Evolutionary conservation across 108 stramenopile species (phyloP), one percentile per base, ranked within the genome.

Genomic region (Parietichytrium sp.): DNA sequence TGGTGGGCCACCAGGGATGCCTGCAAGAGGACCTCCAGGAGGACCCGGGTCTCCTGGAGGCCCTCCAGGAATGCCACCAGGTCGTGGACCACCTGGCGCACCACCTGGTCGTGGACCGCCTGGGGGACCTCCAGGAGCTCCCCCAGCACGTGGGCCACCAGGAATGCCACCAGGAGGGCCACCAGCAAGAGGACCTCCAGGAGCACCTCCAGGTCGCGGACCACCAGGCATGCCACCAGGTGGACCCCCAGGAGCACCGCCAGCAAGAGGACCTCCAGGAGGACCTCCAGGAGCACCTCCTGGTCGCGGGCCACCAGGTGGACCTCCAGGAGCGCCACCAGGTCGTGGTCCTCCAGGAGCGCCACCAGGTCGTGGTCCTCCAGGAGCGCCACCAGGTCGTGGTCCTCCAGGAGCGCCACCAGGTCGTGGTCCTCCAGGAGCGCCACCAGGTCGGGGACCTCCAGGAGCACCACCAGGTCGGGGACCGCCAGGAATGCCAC

Each of bases 351-450:
- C 86, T n/a, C 30, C 81, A 33, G 80, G 82, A 61, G 20, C 52
- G 18, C 85, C 85, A 8, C 85, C 86, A 13, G 54, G 83, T 77
- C 84, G 83, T 1, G 83, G 85, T 23, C 84, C 85, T 20, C 45
- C 52, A 4, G 80, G 86, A 52, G 82, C 81, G 1, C 84, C 84
- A 7, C 53, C 80, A 81, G 10, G 30, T 15, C 42, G 29, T 27
- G 18, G 18, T 50, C 49, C 54, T 55, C 54, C 54, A 55, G 25
- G 54, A 55, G 54, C 25, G 1, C 54, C 54, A 1, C 45, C 49
- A 31, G 82, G 52, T 29, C 47, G 3, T 15, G 79, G 82, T 2
- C 81, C 82, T 79, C 18, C 82, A 83, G 84, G 84, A 0, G 79
- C 84, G 3, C 84, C 84, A 3, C 84, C 80, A 23, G 26, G 54